Evolutionary conservation across 257 asterid genomes (phyloP).

Genomic region (Hygrophila difformis): DNA sequence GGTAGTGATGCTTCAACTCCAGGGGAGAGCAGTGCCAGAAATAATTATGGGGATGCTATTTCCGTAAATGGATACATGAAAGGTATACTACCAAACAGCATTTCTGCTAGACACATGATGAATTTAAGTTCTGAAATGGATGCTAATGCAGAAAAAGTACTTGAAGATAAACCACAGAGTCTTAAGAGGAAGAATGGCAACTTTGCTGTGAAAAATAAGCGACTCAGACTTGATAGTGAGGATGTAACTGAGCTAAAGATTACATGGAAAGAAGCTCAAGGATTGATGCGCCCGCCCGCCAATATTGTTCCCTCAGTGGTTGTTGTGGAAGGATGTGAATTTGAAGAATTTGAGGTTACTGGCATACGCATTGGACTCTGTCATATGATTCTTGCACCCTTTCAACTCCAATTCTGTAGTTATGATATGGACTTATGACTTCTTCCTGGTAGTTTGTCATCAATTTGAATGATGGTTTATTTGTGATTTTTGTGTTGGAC

Average conservation of each 20-base stretch:
- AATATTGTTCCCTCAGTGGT: slow-evolving; percentile 41
- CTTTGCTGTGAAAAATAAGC: slow-evolving; percentile 49
- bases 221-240: slow-evolving; percentile 51
- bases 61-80: slow-evolving; percentile 24
- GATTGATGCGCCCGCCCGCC: slow-evolving; percentile 65
- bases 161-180: slow-evolving; percentile 32
- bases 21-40: slow-evolving; percentile 34
- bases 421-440: no score
- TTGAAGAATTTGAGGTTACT: slow-evolving; percentile 92
- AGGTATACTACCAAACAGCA: slow-evolving; percentile 28
- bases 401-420: no score
- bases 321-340: slow-evolving; percentile 66
- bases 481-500: not conserved
- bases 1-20: slow-evolving; percentile 27
- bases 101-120: not conserved
- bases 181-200: slow-evolving; percentile 62
- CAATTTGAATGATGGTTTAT: no score
- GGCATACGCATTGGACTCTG: slow-evolving; percentile 2
- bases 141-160: slow-evolving; percentile 29
- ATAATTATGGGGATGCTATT: slow-evolving; percentile 26
- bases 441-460: no score
- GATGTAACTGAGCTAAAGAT: slow-evolving; percentile 59
- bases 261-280: slow-evolving; percentile 82
- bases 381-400: no score
- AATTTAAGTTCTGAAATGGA: slow-evolving; percentile 21